Evolutionary conservation across 371 early-diverging fungal genomes (phyloP), one percentile per base, ranked within the genome.

Genomic region (Mucor piriformis): DNA sequence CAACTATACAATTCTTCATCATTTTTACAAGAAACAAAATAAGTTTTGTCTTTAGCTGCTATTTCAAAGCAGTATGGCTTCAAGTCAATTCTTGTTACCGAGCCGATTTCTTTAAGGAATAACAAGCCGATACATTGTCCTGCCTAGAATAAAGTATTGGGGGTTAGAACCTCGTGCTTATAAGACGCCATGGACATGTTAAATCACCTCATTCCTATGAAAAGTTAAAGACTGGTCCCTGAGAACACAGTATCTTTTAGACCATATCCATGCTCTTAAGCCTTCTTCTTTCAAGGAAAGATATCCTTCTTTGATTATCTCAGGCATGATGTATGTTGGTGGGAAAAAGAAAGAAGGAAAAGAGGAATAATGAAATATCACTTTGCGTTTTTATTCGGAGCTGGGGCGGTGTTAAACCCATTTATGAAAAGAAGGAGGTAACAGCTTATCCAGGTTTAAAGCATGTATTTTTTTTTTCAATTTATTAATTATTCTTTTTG

Each of bases 1-100:
- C 96, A 96, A 29, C 92, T 88, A 71, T 97, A 97, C 27, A 97
- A 79, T 60, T 97, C 96, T 62, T 94, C 94, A 72, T 97, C 97
- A 74, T 84, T 92, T 73, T 87, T 89, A 76, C 93, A 93, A 18
- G 92, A 83, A 37, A 97, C 73, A 72, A 84, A 93, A 69, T 90
- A 94, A 40, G 89, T 85, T 71, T 89, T 86, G 50, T 93, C 95
- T 72, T 88, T 91, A 24, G 95, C 93, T 35, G 84, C 83, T 38
- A 97, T 82, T 69, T 95, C 95, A 66, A 97, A 89, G 67, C 95
- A 95, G 74, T 92, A 93, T 24, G 89, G 83, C 70, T 93, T 93
- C 47, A 89, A 67, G 38, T 95, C 95, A 8, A 88, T 87, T 50
- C 97, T 86, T 47, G 86, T 84, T 16, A 96, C 93, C 29, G 83